Percentiles rank a stretch among this genome's conserved stretches.
These are phyloP conservation scores for Auricularia cornea DNA, from an alignment of 768 basidiomycete genomes.

Conservation along the genomic window DNA sequence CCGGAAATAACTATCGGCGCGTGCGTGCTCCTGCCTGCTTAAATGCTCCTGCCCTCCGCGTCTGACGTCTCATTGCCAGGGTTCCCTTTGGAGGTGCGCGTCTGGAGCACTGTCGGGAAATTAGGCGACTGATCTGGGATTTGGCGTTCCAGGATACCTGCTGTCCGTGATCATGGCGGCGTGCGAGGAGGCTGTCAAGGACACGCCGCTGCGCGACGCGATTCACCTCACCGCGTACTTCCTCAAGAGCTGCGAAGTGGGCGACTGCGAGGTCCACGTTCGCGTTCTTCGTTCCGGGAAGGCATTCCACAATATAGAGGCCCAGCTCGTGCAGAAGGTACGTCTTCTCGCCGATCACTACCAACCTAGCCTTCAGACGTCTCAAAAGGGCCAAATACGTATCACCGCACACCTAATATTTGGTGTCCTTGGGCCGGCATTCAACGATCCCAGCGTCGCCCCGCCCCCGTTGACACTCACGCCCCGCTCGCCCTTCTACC, in stretches of 20 bases:
- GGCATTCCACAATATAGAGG: slow-evolving; percentile 48
- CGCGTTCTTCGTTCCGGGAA: slow-evolving; percentile 40
- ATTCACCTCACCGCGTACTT: slow-evolving; percentile 56
- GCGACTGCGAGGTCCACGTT: slow-evolving; percentile 40
- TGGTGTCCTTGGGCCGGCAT: slow-evolving; percentile 27
- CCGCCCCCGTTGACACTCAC: background rate
- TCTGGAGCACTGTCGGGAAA: background rate
- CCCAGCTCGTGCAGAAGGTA: slow-evolving; percentile 53
- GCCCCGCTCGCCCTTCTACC: background rate
- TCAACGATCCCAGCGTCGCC: background rate
- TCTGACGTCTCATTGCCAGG: background rate
- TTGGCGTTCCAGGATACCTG: background rate
- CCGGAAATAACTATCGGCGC: background rate
- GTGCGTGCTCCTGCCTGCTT: background rate
- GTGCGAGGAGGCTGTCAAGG: background rate
- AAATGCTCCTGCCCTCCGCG: background rate
- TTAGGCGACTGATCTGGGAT: background rate
- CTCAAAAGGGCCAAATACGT: slow-evolving; percentile 41
- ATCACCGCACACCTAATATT: slow-evolving; percentile 51
- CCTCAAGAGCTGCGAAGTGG: slow-evolving; percentile 35
- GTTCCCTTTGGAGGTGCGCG: background rate
- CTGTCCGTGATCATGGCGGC: background rate
- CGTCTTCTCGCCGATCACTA: background rate
- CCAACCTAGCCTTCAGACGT: background rate
- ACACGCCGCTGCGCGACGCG: slow-evolving; percentile 43